These are phyloP conservation scores for Oenanthe javanica DNA, from an alignment of 140 eudicot genomes.

Conservation along the genomic window DNA sequence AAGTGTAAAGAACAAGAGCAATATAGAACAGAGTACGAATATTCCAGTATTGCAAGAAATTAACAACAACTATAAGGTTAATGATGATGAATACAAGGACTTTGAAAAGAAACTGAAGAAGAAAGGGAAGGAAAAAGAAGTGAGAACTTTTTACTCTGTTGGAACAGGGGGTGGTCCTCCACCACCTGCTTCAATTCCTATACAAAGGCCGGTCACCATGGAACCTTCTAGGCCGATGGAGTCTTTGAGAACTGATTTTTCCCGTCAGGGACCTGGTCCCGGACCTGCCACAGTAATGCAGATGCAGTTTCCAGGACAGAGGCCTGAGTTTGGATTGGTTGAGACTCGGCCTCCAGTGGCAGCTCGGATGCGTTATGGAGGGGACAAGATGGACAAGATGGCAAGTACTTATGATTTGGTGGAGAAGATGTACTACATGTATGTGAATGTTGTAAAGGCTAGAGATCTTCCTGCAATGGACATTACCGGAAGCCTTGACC, in stretches of 20 bases:
- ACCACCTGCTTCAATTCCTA: constrained; percentile 34
- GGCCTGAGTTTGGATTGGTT: constrained; percentile 68
- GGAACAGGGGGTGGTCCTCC: constrained; percentile 37
- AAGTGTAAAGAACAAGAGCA: background rate
- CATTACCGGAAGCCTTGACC: constrained; percentile 79
- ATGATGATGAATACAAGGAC: constrained; percentile 33
- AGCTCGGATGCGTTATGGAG: constrained; percentile 79
- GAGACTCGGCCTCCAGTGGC: constrained; percentile 96
- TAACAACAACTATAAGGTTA: constrained; percentile 22
- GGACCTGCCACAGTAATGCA: constrained; percentile 58
- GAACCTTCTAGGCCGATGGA: constrained; percentile 16
- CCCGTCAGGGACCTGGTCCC: constrained; percentile 33
- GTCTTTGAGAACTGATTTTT: constrained; percentile 26
- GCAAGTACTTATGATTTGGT: constrained; percentile 85
- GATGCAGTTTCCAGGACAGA: constrained; percentile 74
- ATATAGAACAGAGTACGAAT: background rate
- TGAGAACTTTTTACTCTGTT: constrained; percentile 65
- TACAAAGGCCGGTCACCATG: constrained; percentile 24
- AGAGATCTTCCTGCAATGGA: constrained; percentile 87
- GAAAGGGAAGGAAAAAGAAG: constrained; percentile 57
- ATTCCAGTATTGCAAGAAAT: constrained; percentile 27
- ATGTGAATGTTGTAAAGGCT: constrained; percentile 80
- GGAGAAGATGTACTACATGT: constrained; percentile 71
- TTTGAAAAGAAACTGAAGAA: constrained; percentile 31
- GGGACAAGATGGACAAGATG: constrained; percentile 49